Conservation (phyloP, 495 filamentous ascomycete genomes). For the Penicillium turbatum region DNA sequence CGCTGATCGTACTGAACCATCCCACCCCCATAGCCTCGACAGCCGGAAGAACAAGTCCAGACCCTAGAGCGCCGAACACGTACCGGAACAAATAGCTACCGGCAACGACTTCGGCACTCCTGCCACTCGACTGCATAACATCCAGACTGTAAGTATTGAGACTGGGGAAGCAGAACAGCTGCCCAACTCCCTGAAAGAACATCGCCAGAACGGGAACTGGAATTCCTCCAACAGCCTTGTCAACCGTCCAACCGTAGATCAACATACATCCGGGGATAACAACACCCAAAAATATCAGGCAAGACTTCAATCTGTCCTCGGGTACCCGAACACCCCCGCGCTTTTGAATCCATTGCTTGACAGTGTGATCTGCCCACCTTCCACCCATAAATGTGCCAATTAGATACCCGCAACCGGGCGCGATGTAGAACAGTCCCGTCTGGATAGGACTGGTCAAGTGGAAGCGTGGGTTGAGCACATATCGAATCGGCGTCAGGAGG, state of each 20-base stretch:
- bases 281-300: conserved; percentile 55
- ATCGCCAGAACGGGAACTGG: conserved; percentile 64
- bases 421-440: conserved; percentile 68
- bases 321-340: conserved; percentile 56
- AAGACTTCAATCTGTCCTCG: conserved; percentile 63
- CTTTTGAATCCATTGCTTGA: conserved; percentile 58
- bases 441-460: conserved; percentile 61
- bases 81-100: conserved; percentile 72
- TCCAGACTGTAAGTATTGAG: conserved; percentile 75
- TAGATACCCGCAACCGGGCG: conserved; percentile 67
- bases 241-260: conserved; percentile 68
- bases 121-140: conserved; percentile 57
- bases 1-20: conserved; percentile 57
- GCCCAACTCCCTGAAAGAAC: conserved; percentile 67
- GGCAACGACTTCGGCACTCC: conserved; percentile 64
- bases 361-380: conserved; percentile 62
- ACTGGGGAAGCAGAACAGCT: conserved; percentile 68
- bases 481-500: conserved; percentile 68
- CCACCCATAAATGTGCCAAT: conserved; percentile 67
- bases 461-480: conserved; percentile 70
- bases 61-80: conserved; percentile 60
- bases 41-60: conserved; percentile 62
- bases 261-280: conserved; percentile 63
- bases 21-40: conserved; percentile 65
- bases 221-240: conserved; percentile 62